These are phyloP conservation scores for Tylopilus sp. DNA, from an alignment of 768 basidiomycete genomes.

Conservation along the genomic window DNA sequence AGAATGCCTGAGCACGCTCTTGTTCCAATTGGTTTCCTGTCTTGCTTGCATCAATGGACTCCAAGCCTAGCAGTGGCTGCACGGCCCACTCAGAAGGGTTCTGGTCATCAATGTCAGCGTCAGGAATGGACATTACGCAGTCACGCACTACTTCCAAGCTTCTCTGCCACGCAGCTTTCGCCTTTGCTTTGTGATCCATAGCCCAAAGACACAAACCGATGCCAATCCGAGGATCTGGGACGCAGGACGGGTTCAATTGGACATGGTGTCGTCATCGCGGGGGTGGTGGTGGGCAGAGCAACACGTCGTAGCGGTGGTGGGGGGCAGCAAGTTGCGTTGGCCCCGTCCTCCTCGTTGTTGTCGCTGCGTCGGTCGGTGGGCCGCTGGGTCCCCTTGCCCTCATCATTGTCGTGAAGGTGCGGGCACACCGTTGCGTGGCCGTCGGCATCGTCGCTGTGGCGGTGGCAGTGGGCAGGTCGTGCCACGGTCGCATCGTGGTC, in stretches of 20 bases:
- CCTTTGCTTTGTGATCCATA: slow-evolving; percentile 77
- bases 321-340: too few relatives aligned
- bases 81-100: slow-evolving; percentile 79
- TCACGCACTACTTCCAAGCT: slow-evolving; percentile 76
- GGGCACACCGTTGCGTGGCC: too few relatives aligned
- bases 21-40: slow-evolving; percentile 57
- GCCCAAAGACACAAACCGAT: slow-evolving; percentile 94
- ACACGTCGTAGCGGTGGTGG: too few relatives aligned
- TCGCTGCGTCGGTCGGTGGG: too few relatives aligned
- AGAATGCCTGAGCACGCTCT: slow-evolving; percentile 58
- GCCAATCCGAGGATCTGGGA: slow-evolving; percentile 92
- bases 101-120: slow-evolving; percentile 33
- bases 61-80: slow-evolving; percentile 79
- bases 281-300: too few relatives aligned
- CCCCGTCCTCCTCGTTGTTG: too few relatives aligned
- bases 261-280: too few relatives aligned
- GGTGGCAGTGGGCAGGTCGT: too few relatives aligned
- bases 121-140: background rate
- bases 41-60: slow-evolving; percentile 84
- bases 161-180: slow-evolving; percentile 87
- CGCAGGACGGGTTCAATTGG: slow-evolving; percentile 70
- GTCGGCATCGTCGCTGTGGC: too few relatives aligned
- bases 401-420: too few relatives aligned
- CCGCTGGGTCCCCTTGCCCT: too few relatives aligned
- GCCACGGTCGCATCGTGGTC: too few relatives aligned